These are phyloP conservation scores for Botrytis paeoniae DNA, from an alignment of 2,329 filamentous ascomycete species.

Conservation along the genomic window DNA sequence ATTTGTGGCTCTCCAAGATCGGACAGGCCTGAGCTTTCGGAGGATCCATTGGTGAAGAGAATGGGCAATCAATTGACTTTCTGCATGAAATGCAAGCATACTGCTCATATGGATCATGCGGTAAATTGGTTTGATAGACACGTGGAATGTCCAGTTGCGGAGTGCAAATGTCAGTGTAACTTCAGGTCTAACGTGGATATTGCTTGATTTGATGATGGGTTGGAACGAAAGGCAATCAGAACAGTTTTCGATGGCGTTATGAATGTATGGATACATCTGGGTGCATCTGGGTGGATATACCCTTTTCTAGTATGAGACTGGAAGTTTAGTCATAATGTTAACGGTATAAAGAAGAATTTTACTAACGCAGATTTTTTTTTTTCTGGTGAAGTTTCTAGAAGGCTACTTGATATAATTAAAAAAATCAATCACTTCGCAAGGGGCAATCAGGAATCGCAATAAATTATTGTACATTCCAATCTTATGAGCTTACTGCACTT, in stretches of 20 bases:
- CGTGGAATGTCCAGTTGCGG: slow-evolving; percentile 64
- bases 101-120: slow-evolving; percentile 65
- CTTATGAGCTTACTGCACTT: background rate
- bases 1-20: slow-evolving; percentile 63
- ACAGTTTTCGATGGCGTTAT: slow-evolving; percentile 1
- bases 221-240: background rate
- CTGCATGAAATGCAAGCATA: slow-evolving; percentile 66
- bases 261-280: background rate
- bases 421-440: background rate
- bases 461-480: too few relatives aligned
- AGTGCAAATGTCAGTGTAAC: slow-evolving; percentile 61
- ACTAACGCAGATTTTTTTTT: too few relatives aligned
- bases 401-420: background rate
- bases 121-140: slow-evolving; percentile 64
- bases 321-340: background rate
- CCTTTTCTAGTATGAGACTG: slow-evolving; percentile 4
- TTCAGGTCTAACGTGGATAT: slow-evolving; percentile 19
- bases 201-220: background rate
- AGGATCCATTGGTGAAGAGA: slow-evolving; percentile 47
- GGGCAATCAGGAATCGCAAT: background rate
- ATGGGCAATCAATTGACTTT: slow-evolving; percentile 63
- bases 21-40: slow-evolving; percentile 52
- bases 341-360: background rate
- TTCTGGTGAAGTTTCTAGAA: background rate
- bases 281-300: slow-evolving; percentile 5